Conservation (phyloP, 176 grass and related monocot genomes). For the Oryza meyeriana region DNA sequence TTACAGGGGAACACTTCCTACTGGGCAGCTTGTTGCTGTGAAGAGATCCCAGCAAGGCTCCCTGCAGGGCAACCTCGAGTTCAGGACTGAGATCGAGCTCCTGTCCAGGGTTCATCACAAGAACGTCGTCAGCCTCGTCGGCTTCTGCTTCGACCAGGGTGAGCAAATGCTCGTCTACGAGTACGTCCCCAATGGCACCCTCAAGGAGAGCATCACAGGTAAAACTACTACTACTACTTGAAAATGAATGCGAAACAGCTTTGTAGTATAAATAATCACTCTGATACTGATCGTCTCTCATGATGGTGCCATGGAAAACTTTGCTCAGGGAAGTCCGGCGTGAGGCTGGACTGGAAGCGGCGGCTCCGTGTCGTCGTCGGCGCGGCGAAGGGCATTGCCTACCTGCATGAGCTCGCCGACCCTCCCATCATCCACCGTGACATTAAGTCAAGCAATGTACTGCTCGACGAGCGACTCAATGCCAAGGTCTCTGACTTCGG, state of each 20-base stretch:
- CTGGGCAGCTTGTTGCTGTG: slow-evolving; percentile 68
- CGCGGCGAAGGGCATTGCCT: slow-evolving; percentile 67
- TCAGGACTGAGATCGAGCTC: slow-evolving; percentile 80
- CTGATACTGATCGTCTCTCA: not conserved
- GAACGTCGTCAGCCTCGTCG: slow-evolving; percentile 80
- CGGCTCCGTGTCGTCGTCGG: slow-evolving; percentile 65
- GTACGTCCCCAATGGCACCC: slow-evolving; percentile 78
- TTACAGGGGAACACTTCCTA: slow-evolving; percentile 55
- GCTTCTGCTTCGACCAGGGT: slow-evolving; percentile 75
- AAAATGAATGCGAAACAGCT: not conserved
- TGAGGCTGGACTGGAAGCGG: slow-evolving; percentile 70
- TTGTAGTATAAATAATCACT: too few relatives aligned
- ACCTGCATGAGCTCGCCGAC: slow-evolving; percentile 82
- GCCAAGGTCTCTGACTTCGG: slow-evolving; percentile 85
- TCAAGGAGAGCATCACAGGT: slow-evolving; percentile 82
- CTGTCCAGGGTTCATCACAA: slow-evolving; percentile 79
- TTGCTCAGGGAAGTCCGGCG: slow-evolving; percentile 69
- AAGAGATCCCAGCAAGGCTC: slow-evolving; percentile 71
- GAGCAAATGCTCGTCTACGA: slow-evolving; percentile 86
- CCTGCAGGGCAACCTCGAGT: slow-evolving; percentile 63
- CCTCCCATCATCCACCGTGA: slow-evolving; percentile 85
- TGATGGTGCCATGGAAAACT: not conserved
- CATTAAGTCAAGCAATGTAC: slow-evolving; percentile 87
- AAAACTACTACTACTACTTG: not conserved
- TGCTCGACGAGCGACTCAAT: slow-evolving; percentile 76